Evolutionary conservation across 768 basidiomycete genomes (phyloP), one percentile per base, ranked within the genome.

Genomic region (Cystobasidium ongulense): DNA sequence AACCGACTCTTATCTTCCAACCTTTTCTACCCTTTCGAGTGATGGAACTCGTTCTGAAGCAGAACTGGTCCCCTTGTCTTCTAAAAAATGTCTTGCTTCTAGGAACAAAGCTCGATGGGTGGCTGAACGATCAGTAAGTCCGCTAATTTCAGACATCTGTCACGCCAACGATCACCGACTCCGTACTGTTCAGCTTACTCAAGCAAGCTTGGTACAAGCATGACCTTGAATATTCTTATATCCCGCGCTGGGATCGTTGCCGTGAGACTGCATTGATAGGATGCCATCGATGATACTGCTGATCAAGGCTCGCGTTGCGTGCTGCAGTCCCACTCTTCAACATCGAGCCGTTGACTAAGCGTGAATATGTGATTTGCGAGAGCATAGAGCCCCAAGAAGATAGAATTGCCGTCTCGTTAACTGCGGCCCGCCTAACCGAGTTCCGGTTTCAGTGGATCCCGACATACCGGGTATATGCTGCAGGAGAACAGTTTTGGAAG

Each of bases 121-220:
- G 68, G 68, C 68, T 71, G 29, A 52, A 71, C 27, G 54, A 71
- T 61, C 36, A 54, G 68, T 71, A 46, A 41, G 68, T 29, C 36
- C 25, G 15, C 53, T 46, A n/a, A n/a, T n/a, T n/a, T 53, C 21
- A 15, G 13, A 8, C 11, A 5, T 2, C 29, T 59, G 11, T 11
- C 46, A 50, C 17, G 39, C 39, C 15, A 3, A 50, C 10, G 4
- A 11, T 8, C 46, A 50, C 11, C 29, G 5, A 21, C 11, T 4
- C 3, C 29, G 57, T 1, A 21, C 23, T 35, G 11, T 29, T 10
- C 33, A 35, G 33, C 27, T 59, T 7, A 5, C 57, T 29, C 23
- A 35, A 29, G 57, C 11, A 31, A 21, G 5, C 21, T 13, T 4
- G 25, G 57, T 17, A 15, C 23, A 31, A 27, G 27, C 15, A 50